Percentiles rank a stretch among this genome's conserved stretches.
These are phyloP conservation scores for Neoarthrinium moseri DNA, from an alignment of 2,329 filamentous ascomycete species.

Conservation along the genomic window DNA sequence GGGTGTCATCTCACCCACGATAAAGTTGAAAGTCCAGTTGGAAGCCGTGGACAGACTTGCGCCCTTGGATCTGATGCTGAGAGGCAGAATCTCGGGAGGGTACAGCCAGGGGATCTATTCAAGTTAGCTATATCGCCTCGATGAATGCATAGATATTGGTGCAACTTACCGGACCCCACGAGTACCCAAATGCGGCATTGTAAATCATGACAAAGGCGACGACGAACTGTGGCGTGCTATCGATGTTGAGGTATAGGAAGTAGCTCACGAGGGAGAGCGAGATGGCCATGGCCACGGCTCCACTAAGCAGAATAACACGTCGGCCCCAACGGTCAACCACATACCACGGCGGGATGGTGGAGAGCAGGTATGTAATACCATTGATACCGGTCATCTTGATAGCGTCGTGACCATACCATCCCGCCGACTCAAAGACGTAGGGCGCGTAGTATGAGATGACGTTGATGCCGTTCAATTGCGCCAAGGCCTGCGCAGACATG, in stretches of 20 bases:
- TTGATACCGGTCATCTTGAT: constrained; percentile 98
- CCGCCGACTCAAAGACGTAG: constrained; percentile 92
- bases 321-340: constrained; percentile 91
- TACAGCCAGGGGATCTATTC: constrained; percentile 85
- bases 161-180: constrained; percentile 71
- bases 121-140: neutral
- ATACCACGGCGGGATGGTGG: constrained; percentile 96
- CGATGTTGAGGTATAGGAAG: constrained; percentile 86
- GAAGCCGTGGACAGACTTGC: constrained; percentile 93
- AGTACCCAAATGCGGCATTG: constrained; percentile 93
- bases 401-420: constrained; percentile 88
- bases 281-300: constrained; percentile 84
- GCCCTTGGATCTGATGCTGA: constrained; percentile 96
- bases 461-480: constrained; percentile 98
- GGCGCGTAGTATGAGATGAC: constrained; percentile 99
- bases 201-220: constrained; percentile 98
- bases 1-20: constrained; percentile 93
- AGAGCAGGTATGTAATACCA: constrained; percentile 82
- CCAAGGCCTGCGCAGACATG: constrained; percentile 95
- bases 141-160: neutral
- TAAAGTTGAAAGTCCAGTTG: constrained; percentile 98
- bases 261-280: constrained; percentile 90
- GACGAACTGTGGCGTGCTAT: constrained; percentile 76
- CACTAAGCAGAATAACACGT: constrained; percentile 83
- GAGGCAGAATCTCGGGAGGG: constrained; percentile 93